Evolutionary conservation across 2,329 filamentous ascomycete species (phyloP), one percentile per base, ranked within the genome.

Genomic region (Talaromyces albobiverticillius): DNA sequence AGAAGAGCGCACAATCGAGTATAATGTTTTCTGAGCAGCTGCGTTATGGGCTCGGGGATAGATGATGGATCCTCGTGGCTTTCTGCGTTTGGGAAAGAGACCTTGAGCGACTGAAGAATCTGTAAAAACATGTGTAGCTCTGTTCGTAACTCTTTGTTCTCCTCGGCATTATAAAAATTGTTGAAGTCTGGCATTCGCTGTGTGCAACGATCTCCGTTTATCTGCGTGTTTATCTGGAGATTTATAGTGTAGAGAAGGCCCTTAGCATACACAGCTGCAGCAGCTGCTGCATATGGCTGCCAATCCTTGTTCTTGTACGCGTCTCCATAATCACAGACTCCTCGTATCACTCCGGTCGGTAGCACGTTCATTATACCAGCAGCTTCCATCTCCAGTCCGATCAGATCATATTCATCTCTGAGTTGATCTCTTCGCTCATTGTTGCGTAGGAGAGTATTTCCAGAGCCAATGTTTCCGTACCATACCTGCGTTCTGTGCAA

Each of bases 221-320:
- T n/a, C n/a, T n/a, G n/a, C n/a, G n/a, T n/a, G n/a, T n/a, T n/a
- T n/a, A n/a, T n/a, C 25, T 9, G 5, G 25, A 29, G 25, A 29
- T 9, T 29, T 5, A 29, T 4, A 9, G 25, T 29, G 9, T 29
- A 5, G 5, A 29, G 25, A 29, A 29, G 25, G 9, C 25, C 45
- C 29, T 47, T 47, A 5, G 45, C 45, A 22, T 47, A 47, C 9
- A 31, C 29, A n/a, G 45, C 45, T 11, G 45, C 45, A 16, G 32
- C 32, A 8, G 45, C 45, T 31, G 45, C 22, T n/a, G 45, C 45
- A 22, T 47, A 47, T 47, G 45, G 45, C 29, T 36, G 29, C 45
- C 45, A 47, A 13, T 47, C 45, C 18, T 36, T 29, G 9, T 22
- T 46, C 20, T 46, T 34, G 31, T 34, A 13, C 3, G 29, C 43